Evolutionary conservation across 169 alveolate genomes (phyloP).

Genomic region (Miamiensis avidus): DNA sequence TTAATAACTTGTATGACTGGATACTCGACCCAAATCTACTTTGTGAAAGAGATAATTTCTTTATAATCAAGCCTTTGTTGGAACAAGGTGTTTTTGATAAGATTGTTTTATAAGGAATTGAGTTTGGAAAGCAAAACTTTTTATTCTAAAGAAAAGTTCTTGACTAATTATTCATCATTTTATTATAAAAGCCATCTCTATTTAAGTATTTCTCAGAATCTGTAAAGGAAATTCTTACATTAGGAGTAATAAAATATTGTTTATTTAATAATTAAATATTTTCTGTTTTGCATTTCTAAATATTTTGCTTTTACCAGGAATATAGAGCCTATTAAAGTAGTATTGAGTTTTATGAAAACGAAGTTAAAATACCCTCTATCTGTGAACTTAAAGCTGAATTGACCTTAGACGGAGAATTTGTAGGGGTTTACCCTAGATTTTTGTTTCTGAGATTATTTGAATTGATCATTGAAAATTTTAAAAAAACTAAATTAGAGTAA

Average conservation of each 20-base stretch:
- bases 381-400: too few relatives aligned
- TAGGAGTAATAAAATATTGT: background rate
- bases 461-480: too few relatives aligned
- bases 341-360: background rate
- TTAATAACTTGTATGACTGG: background rate
- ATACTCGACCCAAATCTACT: too few relatives aligned
- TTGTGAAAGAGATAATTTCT: background rate
- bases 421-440: background rate
- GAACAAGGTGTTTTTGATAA: background rate
- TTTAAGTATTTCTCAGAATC: background rate
- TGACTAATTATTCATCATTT: too few relatives aligned
- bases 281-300: too few relatives aligned
- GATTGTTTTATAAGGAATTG: background rate
- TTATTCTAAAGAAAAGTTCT: background rate
- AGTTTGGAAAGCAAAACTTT: background rate
- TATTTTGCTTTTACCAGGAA: background rate
- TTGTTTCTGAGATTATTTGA: background rate
- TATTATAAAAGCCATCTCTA: background rate
- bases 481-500: background rate
- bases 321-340: background rate
- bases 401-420: background rate
- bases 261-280: too few relatives aligned
- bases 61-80: background rate
- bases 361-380: too few relatives aligned
- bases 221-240: too few relatives aligned